Conservation (phyloP, 305 asterid species). For the Coffea humblotiana region DNA sequence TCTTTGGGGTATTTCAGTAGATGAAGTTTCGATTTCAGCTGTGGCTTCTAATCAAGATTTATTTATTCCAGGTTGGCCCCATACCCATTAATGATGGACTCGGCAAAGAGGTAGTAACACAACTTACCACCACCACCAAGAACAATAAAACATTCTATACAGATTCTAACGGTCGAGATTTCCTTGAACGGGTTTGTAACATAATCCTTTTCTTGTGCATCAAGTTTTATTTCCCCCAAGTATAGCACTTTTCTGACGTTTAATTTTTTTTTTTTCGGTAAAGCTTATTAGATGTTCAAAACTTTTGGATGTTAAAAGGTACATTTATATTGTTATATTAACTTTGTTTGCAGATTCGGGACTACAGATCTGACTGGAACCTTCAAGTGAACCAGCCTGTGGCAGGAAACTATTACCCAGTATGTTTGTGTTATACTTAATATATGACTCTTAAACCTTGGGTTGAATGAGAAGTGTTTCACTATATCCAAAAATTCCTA, state of each 20-base stretch:
- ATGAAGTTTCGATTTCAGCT: not conserved
- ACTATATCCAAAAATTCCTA: not conserved
- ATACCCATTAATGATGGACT: constrained; percentile 77
- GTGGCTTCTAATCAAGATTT: not conserved
- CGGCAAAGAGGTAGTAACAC: constrained; percentile 83
- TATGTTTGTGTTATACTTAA: constrained; percentile 39
- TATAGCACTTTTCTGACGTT: not conserved
- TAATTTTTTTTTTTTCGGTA: not conserved
- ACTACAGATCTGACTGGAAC: constrained; percentile 92
- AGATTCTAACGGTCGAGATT: constrained; percentile 94
- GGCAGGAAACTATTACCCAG: constrained; percentile 98
- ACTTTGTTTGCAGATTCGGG: constrained; percentile 61
- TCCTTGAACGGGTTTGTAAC: constrained; percentile 72
- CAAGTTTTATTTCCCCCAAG: not conserved
- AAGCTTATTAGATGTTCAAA: not conserved
- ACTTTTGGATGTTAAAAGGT: not conserved
- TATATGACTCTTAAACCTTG: not conserved
- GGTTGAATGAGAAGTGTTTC: not conserved
- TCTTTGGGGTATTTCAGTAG: not conserved
- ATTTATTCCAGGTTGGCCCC: constrained; percentile 78
- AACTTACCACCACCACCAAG: constrained; percentile 58
- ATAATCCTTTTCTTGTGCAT: not conserved
- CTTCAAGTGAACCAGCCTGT: constrained; percentile 94
- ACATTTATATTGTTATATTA: not conserved
- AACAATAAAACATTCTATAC: constrained; percentile 82